Conservation (phyloP, 352 stramenopile species). For the Globisporangium polare region DNA sequence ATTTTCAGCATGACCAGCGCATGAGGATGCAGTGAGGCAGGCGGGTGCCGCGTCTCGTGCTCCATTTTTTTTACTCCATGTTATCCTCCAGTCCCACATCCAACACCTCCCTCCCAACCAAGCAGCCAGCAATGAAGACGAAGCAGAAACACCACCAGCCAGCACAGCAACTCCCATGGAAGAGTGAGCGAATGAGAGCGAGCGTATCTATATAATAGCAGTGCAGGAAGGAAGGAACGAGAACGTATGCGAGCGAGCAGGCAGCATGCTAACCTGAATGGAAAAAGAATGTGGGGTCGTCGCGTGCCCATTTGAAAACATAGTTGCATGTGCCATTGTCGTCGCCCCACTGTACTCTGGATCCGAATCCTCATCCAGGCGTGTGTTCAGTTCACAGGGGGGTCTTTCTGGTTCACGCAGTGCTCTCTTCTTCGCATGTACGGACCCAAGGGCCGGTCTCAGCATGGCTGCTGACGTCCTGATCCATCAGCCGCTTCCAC, state of each 20-base stretch:
- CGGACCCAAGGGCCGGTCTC: too few relatives aligned
- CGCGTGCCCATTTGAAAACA: constrained; percentile 7
- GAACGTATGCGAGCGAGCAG: not conserved
- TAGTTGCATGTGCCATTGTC: not conserved
- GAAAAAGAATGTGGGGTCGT: constrained; percentile 4
- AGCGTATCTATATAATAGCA: constrained; percentile 11
- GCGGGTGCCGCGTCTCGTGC: not conserved
- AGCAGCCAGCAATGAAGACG: not conserved
- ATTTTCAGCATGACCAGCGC: not conserved
- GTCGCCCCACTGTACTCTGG: too few relatives aligned
- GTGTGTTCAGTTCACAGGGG: too few relatives aligned
- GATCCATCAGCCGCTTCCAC: too few relatives aligned
- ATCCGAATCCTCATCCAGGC: too few relatives aligned
- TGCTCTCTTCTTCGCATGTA: too few relatives aligned
- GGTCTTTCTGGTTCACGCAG: too few relatives aligned
- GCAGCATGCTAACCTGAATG: constrained; percentile 1
- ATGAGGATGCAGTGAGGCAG: not conserved
- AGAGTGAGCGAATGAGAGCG: not conserved
- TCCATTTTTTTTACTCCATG: constrained; percentile 11
- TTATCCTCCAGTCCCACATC: not conserved
- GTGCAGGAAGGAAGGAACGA: not conserved
- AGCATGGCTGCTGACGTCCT: too few relatives aligned
- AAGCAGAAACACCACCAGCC: not conserved
- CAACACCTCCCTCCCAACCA: not conserved
- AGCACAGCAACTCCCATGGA: not conserved